These are phyloP conservation scores for Conidiobolus incongruus DNA, from an alignment of 371 early-diverging fungal species.

Conservation along the genomic window DNA sequence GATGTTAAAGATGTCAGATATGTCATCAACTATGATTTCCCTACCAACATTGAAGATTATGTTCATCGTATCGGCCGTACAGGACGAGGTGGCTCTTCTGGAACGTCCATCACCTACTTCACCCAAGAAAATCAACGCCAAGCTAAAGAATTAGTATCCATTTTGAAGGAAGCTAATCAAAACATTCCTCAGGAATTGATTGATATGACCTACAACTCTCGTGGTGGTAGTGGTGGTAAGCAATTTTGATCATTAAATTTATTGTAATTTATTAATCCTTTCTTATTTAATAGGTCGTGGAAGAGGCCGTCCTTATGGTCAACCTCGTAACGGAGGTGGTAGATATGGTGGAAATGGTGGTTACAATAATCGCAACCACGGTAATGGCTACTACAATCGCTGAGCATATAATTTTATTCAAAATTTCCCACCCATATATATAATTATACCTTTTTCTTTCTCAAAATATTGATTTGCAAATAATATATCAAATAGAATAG, in stretches of 20 bases:
- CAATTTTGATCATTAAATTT: too few relatives aligned
- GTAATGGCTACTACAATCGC: not conserved
- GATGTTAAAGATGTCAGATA: conserved; percentile 86
- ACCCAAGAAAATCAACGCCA: conserved; percentile 76
- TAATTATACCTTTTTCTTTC: too few relatives aligned
- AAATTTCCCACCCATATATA: too few relatives aligned
- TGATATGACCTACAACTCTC: conserved; percentile 34
- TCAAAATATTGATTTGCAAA: too few relatives aligned
- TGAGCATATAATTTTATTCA: too few relatives aligned
- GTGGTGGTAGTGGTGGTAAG: too few relatives aligned
- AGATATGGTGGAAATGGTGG: not conserved
- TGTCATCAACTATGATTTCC: conserved; percentile 96
- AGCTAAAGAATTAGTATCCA: conserved; percentile 73
- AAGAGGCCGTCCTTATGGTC: not conserved
- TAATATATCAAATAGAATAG: too few relatives aligned
- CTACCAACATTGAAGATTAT: conserved; percentile 88
- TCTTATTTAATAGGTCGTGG: not conserved
- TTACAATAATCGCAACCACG: too few relatives aligned
- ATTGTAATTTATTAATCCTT: not conserved
- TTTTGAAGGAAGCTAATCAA: conserved; percentile 89
- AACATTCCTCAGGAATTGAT: conserved; percentile 64
- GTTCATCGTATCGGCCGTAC: conserved; percentile 99
- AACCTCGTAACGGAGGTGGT: not conserved
- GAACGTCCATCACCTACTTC: conserved; percentile 92
- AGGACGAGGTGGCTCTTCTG: conserved; percentile 92